Conservation (phyloP, 2,329 filamentous ascomycete species). For the Aspergillus fischeri region DNA sequence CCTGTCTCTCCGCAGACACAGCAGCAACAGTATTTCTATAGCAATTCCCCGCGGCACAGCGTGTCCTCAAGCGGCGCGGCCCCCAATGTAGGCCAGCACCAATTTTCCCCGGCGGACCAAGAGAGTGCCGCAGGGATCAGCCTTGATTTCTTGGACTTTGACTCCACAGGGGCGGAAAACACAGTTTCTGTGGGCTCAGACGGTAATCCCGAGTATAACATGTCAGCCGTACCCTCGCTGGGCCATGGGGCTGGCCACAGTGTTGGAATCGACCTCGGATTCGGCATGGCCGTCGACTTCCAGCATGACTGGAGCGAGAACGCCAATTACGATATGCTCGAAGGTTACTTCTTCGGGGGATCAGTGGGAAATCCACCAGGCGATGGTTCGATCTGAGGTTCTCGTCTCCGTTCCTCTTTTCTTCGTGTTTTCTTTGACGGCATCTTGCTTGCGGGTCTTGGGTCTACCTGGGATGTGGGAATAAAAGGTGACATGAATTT, state of each 20-base stretch:
- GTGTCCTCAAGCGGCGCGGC: constrained; percentile 27
- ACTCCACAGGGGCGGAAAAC: constrained; percentile 33
- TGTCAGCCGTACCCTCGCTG: constrained; percentile 26
- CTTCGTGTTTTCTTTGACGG: not conserved
- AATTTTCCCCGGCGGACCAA: constrained; percentile 17
- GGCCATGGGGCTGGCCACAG: constrained; percentile 31
- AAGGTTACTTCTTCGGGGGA: constrained; percentile 54
- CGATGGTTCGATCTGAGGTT: constrained; percentile 8
- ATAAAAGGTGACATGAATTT: not conserved
- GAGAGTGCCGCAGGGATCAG: constrained; percentile 37
- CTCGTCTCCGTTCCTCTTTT: not conserved
- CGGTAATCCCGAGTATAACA: constrained; percentile 26
- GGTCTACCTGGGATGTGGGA: not conserved
- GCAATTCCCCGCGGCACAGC: constrained; percentile 31
- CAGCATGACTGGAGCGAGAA: constrained; percentile 49
- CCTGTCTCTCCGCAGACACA: constrained; percentile 29
- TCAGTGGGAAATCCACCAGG: constrained; percentile 26
- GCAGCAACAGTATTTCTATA: constrained; percentile 31
- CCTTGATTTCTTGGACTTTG: constrained; percentile 54
- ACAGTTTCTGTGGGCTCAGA: constrained; percentile 24
- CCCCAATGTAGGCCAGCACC: constrained; percentile 22
- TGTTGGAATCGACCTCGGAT: constrained; percentile 43
- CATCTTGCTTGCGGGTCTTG: not conserved
- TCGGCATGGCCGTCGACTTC: constrained; percentile 43
- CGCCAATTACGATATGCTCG: constrained; percentile 48